These are phyloP conservation scores for Tilletiaria anomala DNA, from an alignment of 1,284 basidiomycete species.

Conservation along the genomic window DNA sequence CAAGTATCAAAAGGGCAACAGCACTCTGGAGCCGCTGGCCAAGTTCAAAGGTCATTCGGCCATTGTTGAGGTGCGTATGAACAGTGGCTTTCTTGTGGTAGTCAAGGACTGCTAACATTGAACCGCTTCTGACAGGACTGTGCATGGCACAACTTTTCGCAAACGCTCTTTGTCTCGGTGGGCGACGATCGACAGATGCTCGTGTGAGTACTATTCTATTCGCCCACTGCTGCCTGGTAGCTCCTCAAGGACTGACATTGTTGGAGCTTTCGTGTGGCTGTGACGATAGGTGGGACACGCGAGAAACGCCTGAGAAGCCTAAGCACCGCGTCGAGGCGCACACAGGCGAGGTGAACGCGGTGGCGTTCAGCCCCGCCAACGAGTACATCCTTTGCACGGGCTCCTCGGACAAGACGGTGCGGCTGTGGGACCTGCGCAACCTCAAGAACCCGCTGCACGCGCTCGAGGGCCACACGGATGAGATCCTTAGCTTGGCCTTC, in stretches of 20 bases:
- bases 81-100: slow-evolving; percentile 44
- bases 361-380: slow-evolving; percentile 72
- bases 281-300: slow-evolving; percentile 73
- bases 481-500: slow-evolving; percentile 87
- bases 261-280: neutral
- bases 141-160: slow-evolving; percentile 77
- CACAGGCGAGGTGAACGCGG: slow-evolving; percentile 73
- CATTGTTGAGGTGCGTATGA: slow-evolving; percentile 4
- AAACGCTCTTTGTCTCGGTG: slow-evolving; percentile 83
- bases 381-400: slow-evolving; percentile 81
- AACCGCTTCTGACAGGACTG: no score
- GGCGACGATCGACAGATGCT: slow-evolving; percentile 89
- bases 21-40: slow-evolving; percentile 70
- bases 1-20: slow-evolving; percentile 66
- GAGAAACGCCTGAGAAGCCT: slow-evolving; percentile 50
- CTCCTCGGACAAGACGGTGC: slow-evolving; percentile 80
- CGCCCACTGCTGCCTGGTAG: slow-evolving; percentile 2
- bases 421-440: slow-evolving; percentile 74
- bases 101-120: no score
- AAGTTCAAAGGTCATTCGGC: slow-evolving; percentile 2
- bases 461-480: slow-evolving; percentile 85
- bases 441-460: slow-evolving; percentile 63
- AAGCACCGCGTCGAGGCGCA: slow-evolving; percentile 62
- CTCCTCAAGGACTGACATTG: neutral
- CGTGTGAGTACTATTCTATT: slow-evolving; percentile 49